Evolutionary conservation across 768 basidiomycete species (phyloP).

Genomic region (Suillus discolor): DNA sequence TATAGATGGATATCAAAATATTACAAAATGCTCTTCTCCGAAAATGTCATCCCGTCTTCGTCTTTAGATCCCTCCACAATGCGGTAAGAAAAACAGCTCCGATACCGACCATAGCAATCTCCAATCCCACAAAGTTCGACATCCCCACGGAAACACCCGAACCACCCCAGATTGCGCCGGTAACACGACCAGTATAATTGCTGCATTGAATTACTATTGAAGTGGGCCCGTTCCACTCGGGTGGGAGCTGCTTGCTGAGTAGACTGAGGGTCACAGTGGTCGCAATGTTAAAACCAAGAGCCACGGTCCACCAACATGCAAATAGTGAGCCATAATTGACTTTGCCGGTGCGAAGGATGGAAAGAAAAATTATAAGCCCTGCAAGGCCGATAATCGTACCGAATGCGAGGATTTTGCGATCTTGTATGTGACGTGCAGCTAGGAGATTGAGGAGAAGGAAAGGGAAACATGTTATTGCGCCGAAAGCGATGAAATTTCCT

Average conservation of each 20-base stretch:
- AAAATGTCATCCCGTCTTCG: constrained; percentile 52
- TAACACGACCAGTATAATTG: constrained; percentile 66
- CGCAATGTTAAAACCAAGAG: constrained; percentile 72
- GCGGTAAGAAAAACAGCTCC: constrained; percentile 55
- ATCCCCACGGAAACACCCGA: constrained; percentile 58
- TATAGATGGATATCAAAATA: too few relatives aligned
- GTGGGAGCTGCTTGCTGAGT: constrained; percentile 69
- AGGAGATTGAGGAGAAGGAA: constrained; percentile 66
- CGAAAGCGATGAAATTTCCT: constrained; percentile 73
- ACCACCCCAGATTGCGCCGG: constrained; percentile 71
- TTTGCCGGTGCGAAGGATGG: constrained; percentile 42
- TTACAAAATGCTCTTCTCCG: not conserved
- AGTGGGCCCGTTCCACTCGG: constrained; percentile 57
- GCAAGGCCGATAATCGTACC: constrained; percentile 53
- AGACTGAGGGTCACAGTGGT: constrained; percentile 69
- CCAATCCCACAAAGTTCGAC: constrained; percentile 58
- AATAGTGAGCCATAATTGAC: constrained; percentile 52
- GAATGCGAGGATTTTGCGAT: constrained; percentile 56
- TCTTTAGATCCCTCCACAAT: constrained; percentile 66
- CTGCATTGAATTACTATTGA: constrained; percentile 67
- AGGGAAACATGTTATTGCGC: constrained; percentile 61
- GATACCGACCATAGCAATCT: constrained; percentile 61
- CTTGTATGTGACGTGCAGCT: constrained; percentile 59
- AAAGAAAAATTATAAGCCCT: constrained; percentile 57
- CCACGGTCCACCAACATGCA: constrained; percentile 49